phyloP scores from a whole-genome alignment of 2,329 filamentous ascomycete species.

The Epichloe glyceriae region DNA sequence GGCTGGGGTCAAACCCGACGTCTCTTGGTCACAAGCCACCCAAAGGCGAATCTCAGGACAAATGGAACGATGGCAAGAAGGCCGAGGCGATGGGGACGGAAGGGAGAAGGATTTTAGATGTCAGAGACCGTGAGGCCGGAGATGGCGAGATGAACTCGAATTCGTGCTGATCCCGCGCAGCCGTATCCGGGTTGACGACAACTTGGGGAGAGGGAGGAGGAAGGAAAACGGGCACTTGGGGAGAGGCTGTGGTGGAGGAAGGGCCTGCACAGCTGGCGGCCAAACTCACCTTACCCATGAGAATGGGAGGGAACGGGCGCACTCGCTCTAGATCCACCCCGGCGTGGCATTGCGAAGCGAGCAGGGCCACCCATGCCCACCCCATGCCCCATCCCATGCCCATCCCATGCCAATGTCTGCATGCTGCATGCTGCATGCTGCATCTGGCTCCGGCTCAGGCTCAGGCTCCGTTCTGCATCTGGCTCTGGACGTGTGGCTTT shows the following conservation, averaged over 20 bases:
- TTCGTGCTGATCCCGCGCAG: constrained; percentile 16
- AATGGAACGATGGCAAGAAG: constrained; percentile 2
- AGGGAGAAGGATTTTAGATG: neutral
- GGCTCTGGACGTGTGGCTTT: neutral
- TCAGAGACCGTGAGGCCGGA: neutral
- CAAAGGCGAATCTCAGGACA: neutral
- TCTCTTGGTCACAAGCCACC: constrained; percentile 1
- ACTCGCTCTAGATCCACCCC: constrained; percentile 16
- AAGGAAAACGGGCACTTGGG: constrained; percentile 25
- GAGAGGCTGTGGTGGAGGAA: constrained; percentile 27
- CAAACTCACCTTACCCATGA: constrained; percentile 32
- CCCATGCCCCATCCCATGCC: constrained; percentile 6
- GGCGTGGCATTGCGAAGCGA: constrained; percentile 13
- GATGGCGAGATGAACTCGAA: constrained; percentile 5
- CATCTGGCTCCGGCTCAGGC: constrained; percentile 1
- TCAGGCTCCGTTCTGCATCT: neutral
- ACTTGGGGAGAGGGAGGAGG: constrained; percentile 20
- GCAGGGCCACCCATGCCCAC: constrained; percentile 14
- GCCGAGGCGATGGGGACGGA: neutral
- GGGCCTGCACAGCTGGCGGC: constrained; percentile 24
- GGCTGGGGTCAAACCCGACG: constrained; percentile 4
- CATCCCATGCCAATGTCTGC: constrained; percentile 5
- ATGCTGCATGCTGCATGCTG: neutral
- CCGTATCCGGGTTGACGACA: constrained; percentile 18
- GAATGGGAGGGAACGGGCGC: constrained; percentile 24